phyloP scores from a whole-genome alignment of 2,329 filamentous ascomycete species.

The Talaromyces sp. region DNA sequence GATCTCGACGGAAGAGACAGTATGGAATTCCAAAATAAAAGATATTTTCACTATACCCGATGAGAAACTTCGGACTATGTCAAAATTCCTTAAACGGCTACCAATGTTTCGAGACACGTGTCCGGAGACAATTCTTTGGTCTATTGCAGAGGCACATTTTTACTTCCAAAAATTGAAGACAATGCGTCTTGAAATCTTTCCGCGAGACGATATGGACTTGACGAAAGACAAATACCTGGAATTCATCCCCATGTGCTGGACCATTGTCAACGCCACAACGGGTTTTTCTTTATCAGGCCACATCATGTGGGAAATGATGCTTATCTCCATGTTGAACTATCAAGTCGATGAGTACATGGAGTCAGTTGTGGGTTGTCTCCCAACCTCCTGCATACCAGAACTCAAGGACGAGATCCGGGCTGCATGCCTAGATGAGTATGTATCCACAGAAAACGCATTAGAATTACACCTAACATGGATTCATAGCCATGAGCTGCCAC shows the following conservation, averaged over 20 bases:
- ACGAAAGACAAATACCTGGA: background rate
- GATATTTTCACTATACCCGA: background rate
- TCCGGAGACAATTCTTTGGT: too few relatives aligned
- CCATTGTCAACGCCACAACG: background rate
- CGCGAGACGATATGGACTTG: background rate
- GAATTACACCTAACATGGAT: too few relatives aligned
- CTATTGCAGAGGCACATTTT: background rate
- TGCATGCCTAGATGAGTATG: too few relatives aligned
- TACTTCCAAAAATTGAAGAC: background rate
- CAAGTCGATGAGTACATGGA: background rate
- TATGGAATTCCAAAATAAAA: background rate
- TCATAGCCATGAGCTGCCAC: too few relatives aligned
- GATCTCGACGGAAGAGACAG: slow-evolving; percentile 2
- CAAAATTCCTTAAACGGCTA: background rate
- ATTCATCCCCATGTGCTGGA: background rate
- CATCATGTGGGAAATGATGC: background rate
- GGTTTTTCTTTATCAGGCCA: background rate
- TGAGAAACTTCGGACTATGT: background rate
- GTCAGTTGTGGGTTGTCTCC: background rate
- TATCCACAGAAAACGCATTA: too few relatives aligned
- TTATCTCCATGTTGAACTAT: background rate
- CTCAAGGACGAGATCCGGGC: too few relatives aligned
- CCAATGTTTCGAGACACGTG: background rate
- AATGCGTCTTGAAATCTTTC: background rate
- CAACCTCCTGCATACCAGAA: background rate